phyloP scores from a whole-genome alignment of 192 early-diverging fungal genomes.

The Podila epigama region DNA sequence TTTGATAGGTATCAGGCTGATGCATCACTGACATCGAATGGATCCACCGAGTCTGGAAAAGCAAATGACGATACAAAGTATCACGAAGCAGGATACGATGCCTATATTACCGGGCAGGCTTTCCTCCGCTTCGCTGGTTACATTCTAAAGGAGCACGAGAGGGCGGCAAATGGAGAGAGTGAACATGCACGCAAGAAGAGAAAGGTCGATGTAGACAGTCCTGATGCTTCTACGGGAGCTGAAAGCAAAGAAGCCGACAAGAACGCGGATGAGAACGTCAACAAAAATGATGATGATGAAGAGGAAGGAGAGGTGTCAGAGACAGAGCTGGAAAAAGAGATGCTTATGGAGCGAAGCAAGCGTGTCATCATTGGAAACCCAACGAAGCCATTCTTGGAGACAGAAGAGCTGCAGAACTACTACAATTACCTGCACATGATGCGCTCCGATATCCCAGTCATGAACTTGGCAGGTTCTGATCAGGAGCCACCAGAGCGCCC shows the following conservation, averaged over 20 bases:
- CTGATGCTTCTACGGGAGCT: background rate
- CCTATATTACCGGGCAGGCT: conserved; percentile 84
- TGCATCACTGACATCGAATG: background rate
- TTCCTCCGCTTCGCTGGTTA: conserved; percentile 73
- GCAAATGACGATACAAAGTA: conserved; percentile 44
- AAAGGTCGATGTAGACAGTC: background rate
- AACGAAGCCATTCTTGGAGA: conserved; percentile 13
- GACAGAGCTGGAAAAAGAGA: conserved; percentile 25
- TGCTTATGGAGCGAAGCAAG: conserved; percentile 25
- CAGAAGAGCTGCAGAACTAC: conserved; percentile 26
- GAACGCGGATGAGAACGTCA: background rate
- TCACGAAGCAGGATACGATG: conserved; percentile 96
- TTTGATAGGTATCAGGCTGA: conserved; percentile 57
- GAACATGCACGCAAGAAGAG: conserved; percentile 26
- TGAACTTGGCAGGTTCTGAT: conserved; percentile 65
- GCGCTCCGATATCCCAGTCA: conserved; percentile 64
- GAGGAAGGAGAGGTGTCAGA: conserved; percentile 35
- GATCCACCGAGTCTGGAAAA: background rate
- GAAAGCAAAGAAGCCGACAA: background rate
- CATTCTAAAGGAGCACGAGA: conserved; percentile 51
- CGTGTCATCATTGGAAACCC: conserved; percentile 33
- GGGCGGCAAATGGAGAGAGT: conserved; percentile 1
- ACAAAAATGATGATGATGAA: conserved; percentile 9
- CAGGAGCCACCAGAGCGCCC: conserved; percentile 50
- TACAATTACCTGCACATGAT: conserved; percentile 75